Evolutionary conservation across 225 moss, liverwort and hornwort species (phyloP).

Genomic region (Lunularia cruciata): DNA sequence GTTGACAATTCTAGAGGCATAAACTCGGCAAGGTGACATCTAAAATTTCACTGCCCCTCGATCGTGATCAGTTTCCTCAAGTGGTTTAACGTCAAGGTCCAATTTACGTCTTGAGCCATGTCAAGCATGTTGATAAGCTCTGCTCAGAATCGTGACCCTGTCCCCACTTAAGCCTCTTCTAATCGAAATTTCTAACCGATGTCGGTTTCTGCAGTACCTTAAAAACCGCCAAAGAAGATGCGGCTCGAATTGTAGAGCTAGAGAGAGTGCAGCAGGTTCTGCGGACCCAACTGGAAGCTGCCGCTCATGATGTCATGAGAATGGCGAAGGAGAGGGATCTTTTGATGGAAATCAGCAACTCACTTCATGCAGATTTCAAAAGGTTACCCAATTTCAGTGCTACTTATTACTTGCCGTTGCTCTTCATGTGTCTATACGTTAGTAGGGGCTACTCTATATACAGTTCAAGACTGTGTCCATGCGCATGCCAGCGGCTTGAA

Average conservation of each 20-base stretch:
- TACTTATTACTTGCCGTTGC: background rate
- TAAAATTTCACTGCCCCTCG: too few species aligned
- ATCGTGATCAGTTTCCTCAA: too few species aligned
- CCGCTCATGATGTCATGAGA: slow-evolving; percentile 66
- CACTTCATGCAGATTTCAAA: slow-evolving; percentile 79
- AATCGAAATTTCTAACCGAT: too few species aligned
- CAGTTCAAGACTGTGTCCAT: background rate
- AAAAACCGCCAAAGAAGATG: background rate
- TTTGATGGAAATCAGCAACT: slow-evolving; percentile 94
- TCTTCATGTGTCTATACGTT: background rate
- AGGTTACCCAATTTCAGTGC: slow-evolving; percentile 39
- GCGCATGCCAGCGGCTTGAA: background rate
- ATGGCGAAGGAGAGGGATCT: slow-evolving; percentile 83
- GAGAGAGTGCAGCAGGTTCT: slow-evolving; percentile 67
- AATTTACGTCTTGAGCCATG: too few species aligned
- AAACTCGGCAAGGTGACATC: slow-evolving; percentile 4
- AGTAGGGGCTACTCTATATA: too few species aligned
- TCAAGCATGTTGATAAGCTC: too few species aligned
- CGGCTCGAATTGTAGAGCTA: slow-evolving; percentile 49
- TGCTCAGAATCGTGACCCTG: too few species aligned
- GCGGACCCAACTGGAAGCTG: slow-evolving; percentile 62
- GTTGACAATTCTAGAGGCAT: background rate
- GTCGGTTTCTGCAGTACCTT: slow-evolving; percentile 18
- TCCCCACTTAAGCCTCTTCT: too few species aligned
- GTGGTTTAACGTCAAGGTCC: too few species aligned